Evolutionary conservation across 495 filamentous ascomycete species (phyloP).

Genomic region (Xylaria scruposa): DNA sequence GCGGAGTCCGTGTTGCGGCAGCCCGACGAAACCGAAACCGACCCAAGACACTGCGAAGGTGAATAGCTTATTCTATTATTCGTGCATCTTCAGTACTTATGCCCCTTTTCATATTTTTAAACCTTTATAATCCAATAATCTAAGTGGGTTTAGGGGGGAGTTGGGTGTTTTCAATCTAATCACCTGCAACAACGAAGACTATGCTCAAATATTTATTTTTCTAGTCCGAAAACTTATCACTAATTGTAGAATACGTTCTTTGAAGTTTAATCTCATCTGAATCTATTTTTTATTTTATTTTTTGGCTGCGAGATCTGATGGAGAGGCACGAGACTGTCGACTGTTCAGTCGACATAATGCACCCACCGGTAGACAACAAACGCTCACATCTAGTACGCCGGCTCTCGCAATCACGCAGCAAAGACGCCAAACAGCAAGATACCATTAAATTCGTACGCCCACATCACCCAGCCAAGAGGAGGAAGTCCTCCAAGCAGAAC

Average conservation of each 20-base stretch:
- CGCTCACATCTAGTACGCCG: not conserved
- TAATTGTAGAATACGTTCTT: not conserved
- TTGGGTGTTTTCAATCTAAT: not conserved
- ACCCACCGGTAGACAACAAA: not conserved
- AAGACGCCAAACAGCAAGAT: not conserved
- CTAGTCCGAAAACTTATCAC: not conserved
- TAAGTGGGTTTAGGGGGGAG: not conserved
- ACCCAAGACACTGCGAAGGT: not conserved
- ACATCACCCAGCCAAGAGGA: not conserved
- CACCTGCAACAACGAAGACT: not conserved
- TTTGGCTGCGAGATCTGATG: not conserved
- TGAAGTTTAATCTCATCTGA: too few relatives aligned
- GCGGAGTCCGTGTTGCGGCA: slow-evolving; percentile 17
- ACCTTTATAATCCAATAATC: not conserved
- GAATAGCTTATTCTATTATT: not conserved
- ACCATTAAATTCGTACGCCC: not conserved
- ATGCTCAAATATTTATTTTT: not conserved
- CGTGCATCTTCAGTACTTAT: not conserved
- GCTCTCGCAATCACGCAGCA: not conserved
- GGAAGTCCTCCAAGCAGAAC: not conserved
- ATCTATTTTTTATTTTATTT: too few relatives aligned
- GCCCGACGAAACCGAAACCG: slow-evolving; percentile 31
- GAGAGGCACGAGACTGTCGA: not conserved
- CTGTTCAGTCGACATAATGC: not conserved
- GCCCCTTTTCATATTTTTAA: not conserved